These are phyloP conservation scores for Chrysoporthe puriensis DNA, from an alignment of 2,329 filamentous ascomycete genomes.

Conservation along the genomic window DNA sequence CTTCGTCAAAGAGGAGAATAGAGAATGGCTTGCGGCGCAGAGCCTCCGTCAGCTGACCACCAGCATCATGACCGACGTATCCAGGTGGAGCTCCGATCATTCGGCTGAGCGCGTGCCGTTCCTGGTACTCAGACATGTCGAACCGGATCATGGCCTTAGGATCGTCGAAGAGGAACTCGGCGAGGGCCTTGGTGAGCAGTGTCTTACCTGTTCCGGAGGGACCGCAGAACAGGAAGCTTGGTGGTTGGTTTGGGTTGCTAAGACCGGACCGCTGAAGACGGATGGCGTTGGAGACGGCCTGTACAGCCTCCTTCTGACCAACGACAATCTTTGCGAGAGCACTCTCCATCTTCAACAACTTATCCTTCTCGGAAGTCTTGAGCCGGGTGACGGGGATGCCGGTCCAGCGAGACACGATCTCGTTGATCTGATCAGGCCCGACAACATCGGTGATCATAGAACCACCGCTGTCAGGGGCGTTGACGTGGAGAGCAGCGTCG, in stretches of 20 bases:
- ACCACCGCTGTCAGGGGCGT: constrained; percentile 61
- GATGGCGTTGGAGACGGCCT: constrained; percentile 93
- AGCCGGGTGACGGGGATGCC: constrained; percentile 95
- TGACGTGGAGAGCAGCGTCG: constrained; percentile 69
- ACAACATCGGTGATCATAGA: constrained; percentile 91
- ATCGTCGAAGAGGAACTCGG: constrained; percentile 98
- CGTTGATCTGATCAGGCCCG: constrained; percentile 97
- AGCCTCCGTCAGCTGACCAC: constrained; percentile 93
- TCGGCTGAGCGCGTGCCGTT: constrained; percentile 89
- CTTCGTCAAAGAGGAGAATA: constrained; percentile 95
- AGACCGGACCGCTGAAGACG: constrained; percentile 93
- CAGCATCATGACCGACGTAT: constrained; percentile 95
- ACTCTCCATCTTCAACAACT: constrained; percentile 96
- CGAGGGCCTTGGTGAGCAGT: constrained; percentile 91
- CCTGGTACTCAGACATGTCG: constrained; percentile 99
- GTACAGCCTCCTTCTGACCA: constrained; percentile 91
- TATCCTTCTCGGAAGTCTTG: constrained; percentile 95
- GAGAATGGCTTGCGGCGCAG: constrained; percentile 95
- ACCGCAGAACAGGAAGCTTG: constrained; percentile 98
- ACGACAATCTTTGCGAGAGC: constrained; percentile 83
- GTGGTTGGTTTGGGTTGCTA: constrained; percentile 93
- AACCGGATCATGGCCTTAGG: constrained; percentile 97
- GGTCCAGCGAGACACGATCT: constrained; percentile 97
- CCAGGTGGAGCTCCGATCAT: constrained; percentile 98
- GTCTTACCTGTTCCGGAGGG: constrained; percentile 99